phyloP scores from a whole-genome alignment of 345 rosid genomes.

The Triadica sebifera region DNA sequence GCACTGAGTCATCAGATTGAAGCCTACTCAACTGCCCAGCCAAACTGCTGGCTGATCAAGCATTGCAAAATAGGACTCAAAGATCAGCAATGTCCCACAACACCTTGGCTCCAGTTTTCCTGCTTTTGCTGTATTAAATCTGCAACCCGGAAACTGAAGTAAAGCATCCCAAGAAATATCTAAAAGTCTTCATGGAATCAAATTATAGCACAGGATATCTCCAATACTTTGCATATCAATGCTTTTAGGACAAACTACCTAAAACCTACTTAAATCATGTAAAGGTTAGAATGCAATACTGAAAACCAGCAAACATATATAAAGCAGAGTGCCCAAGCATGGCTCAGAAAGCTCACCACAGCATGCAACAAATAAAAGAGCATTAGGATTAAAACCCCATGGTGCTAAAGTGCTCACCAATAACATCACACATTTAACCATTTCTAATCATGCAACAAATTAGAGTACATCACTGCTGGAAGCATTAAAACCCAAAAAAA shows the following conservation, averaged over 20 bases:
- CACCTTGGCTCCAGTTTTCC: slow-evolving; percentile 34
- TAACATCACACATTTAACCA: too few species aligned
- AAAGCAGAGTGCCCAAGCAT: not conserved
- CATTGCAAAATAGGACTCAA: slow-evolving; percentile 22
- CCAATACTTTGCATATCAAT: not conserved
- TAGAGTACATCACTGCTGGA: not conserved
- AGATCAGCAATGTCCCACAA: slow-evolving; percentile 30
- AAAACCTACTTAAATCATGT: not conserved
- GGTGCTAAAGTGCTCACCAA: not conserved
- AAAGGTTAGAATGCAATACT: not conserved
- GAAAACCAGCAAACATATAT: not conserved
- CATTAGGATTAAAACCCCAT: not conserved
- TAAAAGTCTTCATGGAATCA: slow-evolving; percentile 10
- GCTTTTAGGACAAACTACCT: slow-evolving; percentile 7
- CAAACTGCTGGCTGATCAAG: slow-evolving; percentile 21
- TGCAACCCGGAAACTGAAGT: slow-evolving; percentile 41
- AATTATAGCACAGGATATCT: not conserved
- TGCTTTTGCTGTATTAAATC: slow-evolving; percentile 37
- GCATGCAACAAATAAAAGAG: not conserved
- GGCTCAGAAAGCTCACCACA: not conserved
- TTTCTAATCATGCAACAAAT: not conserved
- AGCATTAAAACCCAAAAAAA: not conserved
- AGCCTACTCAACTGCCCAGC: slow-evolving; percentile 15
- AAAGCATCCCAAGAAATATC: slow-evolving; percentile 43
- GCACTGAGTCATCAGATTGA: slow-evolving; percentile 9